Conservation (phyloP, 169 alveolate species). For the Eimeria acervulina region DNA sequence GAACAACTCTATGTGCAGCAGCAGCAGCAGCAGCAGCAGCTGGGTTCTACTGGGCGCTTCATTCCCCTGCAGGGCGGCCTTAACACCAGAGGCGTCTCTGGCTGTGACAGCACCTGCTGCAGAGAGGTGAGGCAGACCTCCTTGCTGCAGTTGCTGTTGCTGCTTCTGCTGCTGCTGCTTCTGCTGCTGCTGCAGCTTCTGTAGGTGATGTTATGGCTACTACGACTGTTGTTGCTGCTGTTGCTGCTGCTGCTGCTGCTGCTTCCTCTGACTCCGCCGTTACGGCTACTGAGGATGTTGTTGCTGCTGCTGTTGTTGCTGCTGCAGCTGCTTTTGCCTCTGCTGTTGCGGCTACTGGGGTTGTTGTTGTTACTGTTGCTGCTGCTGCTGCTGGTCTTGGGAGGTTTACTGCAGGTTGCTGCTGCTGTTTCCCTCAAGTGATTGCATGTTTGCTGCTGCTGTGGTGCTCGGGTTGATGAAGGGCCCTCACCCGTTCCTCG, state of each 20-base stretch:
- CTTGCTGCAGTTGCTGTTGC: neutral
- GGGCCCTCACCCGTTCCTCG: neutral
- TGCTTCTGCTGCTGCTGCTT: neutral
- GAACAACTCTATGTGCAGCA: neutral
- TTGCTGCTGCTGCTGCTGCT: constrained; percentile 11
- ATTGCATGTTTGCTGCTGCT: constrained; percentile 14
- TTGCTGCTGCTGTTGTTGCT: constrained; percentile 10
- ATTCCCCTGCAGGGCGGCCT: neutral
- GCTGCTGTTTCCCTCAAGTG: neutral
- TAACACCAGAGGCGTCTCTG: neutral
- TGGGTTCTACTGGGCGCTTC: neutral
- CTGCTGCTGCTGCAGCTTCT: constrained; percentile 11
- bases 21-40: constrained; percentile 57
- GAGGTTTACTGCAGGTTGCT: neutral
- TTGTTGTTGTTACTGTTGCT: constrained; percentile 1
- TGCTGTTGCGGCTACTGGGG: constrained; percentile 16
- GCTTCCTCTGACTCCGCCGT: too few species aligned
- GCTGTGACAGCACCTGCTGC: constrained; percentile 57
- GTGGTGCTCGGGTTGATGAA: neutral
- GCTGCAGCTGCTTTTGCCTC: neutral
- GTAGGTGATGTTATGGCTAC: neutral
- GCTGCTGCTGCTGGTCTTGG: neutral
- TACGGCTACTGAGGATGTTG: too few species aligned
- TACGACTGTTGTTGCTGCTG: neutral
- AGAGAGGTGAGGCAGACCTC: constrained; percentile 12